Evolutionary conservation across 768 basidiomycete genomes (phyloP), one percentile per base, ranked within the genome.

Genomic region (Russula brevipes): DNA sequence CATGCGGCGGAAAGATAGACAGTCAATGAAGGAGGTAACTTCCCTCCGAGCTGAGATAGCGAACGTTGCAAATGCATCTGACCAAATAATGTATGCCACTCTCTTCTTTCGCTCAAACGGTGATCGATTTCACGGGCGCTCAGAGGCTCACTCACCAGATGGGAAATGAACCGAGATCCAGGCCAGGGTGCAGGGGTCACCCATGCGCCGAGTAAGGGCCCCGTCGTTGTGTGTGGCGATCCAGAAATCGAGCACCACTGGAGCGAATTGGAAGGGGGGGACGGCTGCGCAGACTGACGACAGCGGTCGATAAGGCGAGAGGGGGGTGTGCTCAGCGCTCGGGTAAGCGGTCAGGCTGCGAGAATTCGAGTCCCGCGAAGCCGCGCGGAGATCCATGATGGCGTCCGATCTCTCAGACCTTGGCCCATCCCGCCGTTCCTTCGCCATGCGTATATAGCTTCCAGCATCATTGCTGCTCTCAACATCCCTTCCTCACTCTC

Each of bases 361-460:
- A 24, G 9, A 42, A 60, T 64, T 64, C 35, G 47, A 64, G 35
- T 50, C 51, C 63, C 63, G 63, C 63, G 63, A 64, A 64, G 54
- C 53, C 63, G 59, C 49, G 58, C 63, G 63, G 63, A 64, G 63
- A 64, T 64, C 63, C 59, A 60, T 64, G 54, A 64, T 64, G 63
- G 63, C 63, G 63, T 64, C 63, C 63, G 63, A 64, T 64, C 63
- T 64, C 54, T 55, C 57, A 64, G 58, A 59, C 47, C 35, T 51
- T 55, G 53, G 53, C 58, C 59, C 63, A 64, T 60, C 63, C 63
- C 63, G 63, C 63, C 61, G 51, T 63, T 59, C 47, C 57, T 54
- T 59, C 63, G 58, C 63, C 63, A 64, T 64, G 63, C 63, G 63
- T 64, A 64, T 64, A 64, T 64, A 64, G 63, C 63, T 64, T 60